Evolutionary conservation across 176 grass and related monocot species (phyloP).

Genomic region (Areca catechu): DNA sequence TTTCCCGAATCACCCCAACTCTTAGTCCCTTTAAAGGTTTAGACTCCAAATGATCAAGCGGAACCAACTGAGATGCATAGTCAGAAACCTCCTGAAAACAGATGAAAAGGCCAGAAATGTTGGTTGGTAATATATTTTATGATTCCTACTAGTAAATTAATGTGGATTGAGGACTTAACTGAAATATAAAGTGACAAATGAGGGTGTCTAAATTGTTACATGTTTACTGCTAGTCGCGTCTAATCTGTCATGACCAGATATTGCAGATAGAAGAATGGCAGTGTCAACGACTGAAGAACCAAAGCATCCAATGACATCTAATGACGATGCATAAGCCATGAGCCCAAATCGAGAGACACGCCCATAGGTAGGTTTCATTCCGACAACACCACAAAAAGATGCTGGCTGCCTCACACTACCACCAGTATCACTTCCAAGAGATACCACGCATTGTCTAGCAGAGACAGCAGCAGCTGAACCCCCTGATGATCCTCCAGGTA

Average conservation of each 20-base stretch:
- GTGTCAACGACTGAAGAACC: slow-evolving; percentile 65
- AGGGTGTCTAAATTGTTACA: slow-evolving; percentile 28
- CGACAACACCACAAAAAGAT: slow-evolving; percentile 89
- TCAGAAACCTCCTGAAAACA: slow-evolving; percentile 57
- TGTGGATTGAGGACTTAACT: too few relatives aligned
- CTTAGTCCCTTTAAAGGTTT: slow-evolving; percentile 72
- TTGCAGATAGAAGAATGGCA: slow-evolving; percentile 54
- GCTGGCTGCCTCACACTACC: slow-evolving; percentile 96
- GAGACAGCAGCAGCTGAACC: slow-evolving; percentile 87
- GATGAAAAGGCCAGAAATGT: slow-evolving; percentile 7
- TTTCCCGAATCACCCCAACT: slow-evolving; percentile 82
- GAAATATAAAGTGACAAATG: too few relatives aligned
- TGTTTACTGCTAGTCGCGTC: slow-evolving; percentile 70
- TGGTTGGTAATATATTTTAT: too few relatives aligned
- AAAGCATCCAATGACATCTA: slow-evolving; percentile 85
- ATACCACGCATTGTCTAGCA: slow-evolving; percentile 68
- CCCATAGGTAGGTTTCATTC: slow-evolving; percentile 91
- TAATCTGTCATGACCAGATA: slow-evolving; percentile 82
- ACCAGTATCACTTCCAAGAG: slow-evolving; percentile 91
- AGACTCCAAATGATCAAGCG: slow-evolving; percentile 54
- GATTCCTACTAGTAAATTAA: too few relatives aligned
- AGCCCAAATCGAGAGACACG: slow-evolving; percentile 86
- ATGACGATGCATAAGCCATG: slow-evolving; percentile 89
- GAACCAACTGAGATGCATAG: slow-evolving; percentile 52
- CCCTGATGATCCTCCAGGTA: slow-evolving; percentile 87